Conservation (phyloP, 257 asterid species). For the Salvia splendens region DNA sequence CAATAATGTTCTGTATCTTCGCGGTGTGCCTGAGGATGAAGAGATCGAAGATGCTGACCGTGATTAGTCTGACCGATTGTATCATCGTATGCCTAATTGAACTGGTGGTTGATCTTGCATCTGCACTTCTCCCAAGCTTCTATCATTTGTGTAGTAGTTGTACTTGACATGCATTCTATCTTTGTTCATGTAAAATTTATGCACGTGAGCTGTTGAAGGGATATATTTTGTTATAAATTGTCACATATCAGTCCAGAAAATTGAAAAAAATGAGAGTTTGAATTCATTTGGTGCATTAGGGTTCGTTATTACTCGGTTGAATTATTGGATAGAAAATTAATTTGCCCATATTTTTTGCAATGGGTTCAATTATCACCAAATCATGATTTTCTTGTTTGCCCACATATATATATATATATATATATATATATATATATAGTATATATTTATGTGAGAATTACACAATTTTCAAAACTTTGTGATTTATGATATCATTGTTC, state of each 20-base stretch:
- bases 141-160: not conserved
- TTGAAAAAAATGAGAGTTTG: not conserved
- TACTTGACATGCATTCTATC: constrained; percentile 5
- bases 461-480: too few species aligned
- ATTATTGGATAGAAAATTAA: not conserved
- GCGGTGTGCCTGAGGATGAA: constrained; percentile 89
- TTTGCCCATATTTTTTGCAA: not conserved
- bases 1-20: constrained; percentile 85
- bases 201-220: constrained; percentile 7
- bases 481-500: too few species aligned
- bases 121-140: constrained; percentile 15
- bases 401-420: too few species aligned
- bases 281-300: not conserved
- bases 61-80: constrained; percentile 40
- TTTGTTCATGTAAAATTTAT: constrained; percentile 9
- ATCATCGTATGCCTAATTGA: constrained; percentile 20
- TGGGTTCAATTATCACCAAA: not conserved
- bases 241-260: not conserved
- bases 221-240: not conserved
- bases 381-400: too few species aligned
- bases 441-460: too few species aligned
- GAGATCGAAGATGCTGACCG: constrained; percentile 74
- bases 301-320: not conserved
- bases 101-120: not conserved
- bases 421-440: too few species aligned